These are phyloP conservation scores for Funneliformis geosporum DNA, from an alignment of 192 early-diverging fungal genomes.

Conservation along the genomic window DNA sequence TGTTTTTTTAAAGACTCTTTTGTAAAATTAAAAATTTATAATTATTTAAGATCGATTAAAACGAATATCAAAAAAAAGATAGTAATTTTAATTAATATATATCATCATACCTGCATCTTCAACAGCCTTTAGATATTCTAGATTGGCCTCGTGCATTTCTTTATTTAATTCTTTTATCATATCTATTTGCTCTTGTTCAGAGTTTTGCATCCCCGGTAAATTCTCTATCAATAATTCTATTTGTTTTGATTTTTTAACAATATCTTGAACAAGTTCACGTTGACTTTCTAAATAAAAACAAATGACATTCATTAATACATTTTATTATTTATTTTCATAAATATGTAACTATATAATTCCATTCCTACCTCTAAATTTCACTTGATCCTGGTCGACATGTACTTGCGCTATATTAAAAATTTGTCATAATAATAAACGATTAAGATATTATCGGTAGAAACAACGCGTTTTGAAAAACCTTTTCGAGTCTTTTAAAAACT, in stretches of 20 bases:
- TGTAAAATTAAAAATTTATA: neutral
- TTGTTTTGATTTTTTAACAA: slow-evolving; percentile 44
- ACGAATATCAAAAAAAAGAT: neutral
- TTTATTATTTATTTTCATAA: neutral
- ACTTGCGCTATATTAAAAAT: neutral
- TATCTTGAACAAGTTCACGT: slow-evolving; percentile 41
- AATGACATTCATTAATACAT: neutral
- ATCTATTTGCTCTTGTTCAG: slow-evolving; percentile 45
- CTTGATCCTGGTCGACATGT: slow-evolving; percentile 30
- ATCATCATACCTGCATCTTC: slow-evolving; percentile 34
- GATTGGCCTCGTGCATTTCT: slow-evolving; percentile 41
- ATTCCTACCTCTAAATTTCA: slow-evolving; percentile 38
- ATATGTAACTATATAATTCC: neutral
- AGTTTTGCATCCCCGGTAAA: slow-evolving; percentile 42
- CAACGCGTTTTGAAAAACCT: neutral
- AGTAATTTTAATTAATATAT: neutral
- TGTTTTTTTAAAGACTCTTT: slow-evolving; percentile 37
- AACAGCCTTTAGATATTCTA: slow-evolving; percentile 40
- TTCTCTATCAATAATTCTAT: slow-evolving; percentile 45
- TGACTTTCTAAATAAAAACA: slow-evolving; percentile 32
- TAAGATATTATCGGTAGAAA: neutral
- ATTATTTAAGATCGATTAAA: slow-evolving; percentile 16
- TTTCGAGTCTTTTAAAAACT: neutral
- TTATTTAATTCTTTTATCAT: slow-evolving; percentile 37
- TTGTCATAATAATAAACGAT: neutral